Evolutionary conservation across 306 rosid genomes (phyloP), one percentile per base, ranked within the genome.

Genomic region (Ochetophila trinervis): DNA sequence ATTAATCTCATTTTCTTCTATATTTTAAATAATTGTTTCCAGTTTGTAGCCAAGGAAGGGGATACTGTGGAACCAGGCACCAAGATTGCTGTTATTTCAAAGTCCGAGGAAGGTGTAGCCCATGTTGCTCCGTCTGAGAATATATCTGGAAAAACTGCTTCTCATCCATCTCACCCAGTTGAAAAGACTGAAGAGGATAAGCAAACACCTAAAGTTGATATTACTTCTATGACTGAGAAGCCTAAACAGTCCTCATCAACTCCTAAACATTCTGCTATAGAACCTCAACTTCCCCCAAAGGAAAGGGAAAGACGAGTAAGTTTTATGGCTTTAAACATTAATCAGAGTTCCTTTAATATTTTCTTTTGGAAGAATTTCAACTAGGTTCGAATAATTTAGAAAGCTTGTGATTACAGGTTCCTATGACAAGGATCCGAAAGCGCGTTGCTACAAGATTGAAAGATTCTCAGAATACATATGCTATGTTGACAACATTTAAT

Each of bases 381-480:
- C 14, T 17, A 66, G 20, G 60, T 72, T 68, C 10, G 66, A 40
- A 11, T 32, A 17, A 67, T 51, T 23, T 58, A 19, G 21, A 35
- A 66, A 30, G 60, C 17, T 68, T 42, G 40, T 79, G 18, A 23
- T 72, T 69, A 47, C 71, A 89, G 96, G 92, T 89, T 84, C 91
- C 91, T 60, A 86, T 89, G 96, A 89, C 91, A 49, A 89, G 89
- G 67, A 85, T 89, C 63, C 78, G 93, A 51, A 86, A 83, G 60
- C 80, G 94, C 15, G 90, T 86, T 64, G 88, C 91, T 52, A 79
- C 76, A 35, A 72, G 91, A 27, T 80, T 89, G 91, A 89, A 89
- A 60, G 96, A 89, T 77, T 84, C 96, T 58, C 96, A 89, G 60
- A 89, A 89, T 83, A 89, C 94, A 48, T 89, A 78, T 61, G 96